Base-by-base conservation (phyloP, 83 land plant species). In the Picea mariana region DNA sequence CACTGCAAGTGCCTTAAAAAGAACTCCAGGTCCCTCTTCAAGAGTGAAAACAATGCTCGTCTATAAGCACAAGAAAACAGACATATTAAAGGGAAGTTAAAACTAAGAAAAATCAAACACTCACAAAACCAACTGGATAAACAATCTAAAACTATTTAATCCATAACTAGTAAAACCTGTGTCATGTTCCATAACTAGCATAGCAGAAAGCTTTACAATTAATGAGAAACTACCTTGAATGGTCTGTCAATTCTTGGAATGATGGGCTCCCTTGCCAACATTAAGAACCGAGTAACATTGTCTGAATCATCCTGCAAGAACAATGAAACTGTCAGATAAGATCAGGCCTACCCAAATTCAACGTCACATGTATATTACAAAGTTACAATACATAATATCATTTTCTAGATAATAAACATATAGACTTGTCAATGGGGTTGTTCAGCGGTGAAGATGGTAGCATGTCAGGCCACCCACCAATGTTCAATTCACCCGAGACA, bases 1-100 rank as follows among this genome's bases (percentile, higher is more conserved):
- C n/a, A 90, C 95, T 47, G 91, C 88, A 81, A 92, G 85, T 2
- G 95, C 95, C 73, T 92, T 90, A 47, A 90, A 90, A n/a, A 92
- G 52, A 12, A 90, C 88, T n/a, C 95, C 95, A 6, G 95, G 93
- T 3, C 95, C 95, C 80, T 88, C 95, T 77, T 88, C 91, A 20
- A 92, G 81, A 42, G 91, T 82, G 79, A 92, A 90, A 24, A 90
- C 90, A 42, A 91, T 89, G 87, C 95, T 93, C 20, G 95, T 93
- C 95, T 93, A 78, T 8, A 44, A 52, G 80, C 52, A 71, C 47
- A 52, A 66, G 61, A 65, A 21, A 42, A 17, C 17, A 61, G 66
- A 26, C 12, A 59, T 40, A 58, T 59, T 18, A 40, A 67, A 23
- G 42, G 16, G 6, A 55, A 15, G 62, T n/a, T 55, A 13, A 55